phyloP scores from a whole-genome alignment of 306 rosid species.

The Mimosa bimucronata region DNA sequence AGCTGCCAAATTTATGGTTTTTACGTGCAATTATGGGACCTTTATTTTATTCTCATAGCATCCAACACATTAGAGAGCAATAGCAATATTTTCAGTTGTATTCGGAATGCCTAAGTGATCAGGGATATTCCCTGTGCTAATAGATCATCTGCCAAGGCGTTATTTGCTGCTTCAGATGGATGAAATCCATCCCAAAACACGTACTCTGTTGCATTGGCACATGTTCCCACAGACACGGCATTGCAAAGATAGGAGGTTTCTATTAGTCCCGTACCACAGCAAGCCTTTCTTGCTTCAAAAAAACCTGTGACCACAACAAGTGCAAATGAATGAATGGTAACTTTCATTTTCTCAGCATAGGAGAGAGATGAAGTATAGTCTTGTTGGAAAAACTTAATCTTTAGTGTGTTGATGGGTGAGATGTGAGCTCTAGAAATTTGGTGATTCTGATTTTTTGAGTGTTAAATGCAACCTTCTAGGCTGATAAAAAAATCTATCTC shows the following conservation, averaged over 20 bases:
- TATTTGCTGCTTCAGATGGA: conserved; percentile 65
- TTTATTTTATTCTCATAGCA: not conserved
- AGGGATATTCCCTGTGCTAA: conserved; percentile 50
- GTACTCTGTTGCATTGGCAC: conserved; percentile 58
- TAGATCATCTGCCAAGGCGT: conserved; percentile 56
- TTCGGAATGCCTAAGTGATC: conserved; percentile 16
- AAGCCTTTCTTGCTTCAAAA: conserved; percentile 58
- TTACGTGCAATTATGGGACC: not conserved
- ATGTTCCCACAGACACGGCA: conserved; percentile 55
- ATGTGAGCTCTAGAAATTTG: not conserved
- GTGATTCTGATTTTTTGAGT: not conserved
- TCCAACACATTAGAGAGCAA: not conserved
- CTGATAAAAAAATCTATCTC: conserved; percentile 28
- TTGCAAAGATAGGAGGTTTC: conserved; percentile 69
- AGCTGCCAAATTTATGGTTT: not conserved
- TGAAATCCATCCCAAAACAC: conserved; percentile 76
- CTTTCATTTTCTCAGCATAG: not conserved
- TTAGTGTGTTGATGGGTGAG: not conserved
- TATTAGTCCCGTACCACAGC: conserved; percentile 69
- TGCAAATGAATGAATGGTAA: not conserved
- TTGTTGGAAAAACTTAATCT: not conserved
- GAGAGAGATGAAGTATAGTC: not conserved
- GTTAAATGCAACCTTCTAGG: not conserved
- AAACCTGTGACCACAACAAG: conserved; percentile 45
- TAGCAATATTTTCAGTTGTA: not conserved